Evolutionary conservation across 208 protist genomes (phyloP).

Genomic region (Leishmania turanica): DNA sequence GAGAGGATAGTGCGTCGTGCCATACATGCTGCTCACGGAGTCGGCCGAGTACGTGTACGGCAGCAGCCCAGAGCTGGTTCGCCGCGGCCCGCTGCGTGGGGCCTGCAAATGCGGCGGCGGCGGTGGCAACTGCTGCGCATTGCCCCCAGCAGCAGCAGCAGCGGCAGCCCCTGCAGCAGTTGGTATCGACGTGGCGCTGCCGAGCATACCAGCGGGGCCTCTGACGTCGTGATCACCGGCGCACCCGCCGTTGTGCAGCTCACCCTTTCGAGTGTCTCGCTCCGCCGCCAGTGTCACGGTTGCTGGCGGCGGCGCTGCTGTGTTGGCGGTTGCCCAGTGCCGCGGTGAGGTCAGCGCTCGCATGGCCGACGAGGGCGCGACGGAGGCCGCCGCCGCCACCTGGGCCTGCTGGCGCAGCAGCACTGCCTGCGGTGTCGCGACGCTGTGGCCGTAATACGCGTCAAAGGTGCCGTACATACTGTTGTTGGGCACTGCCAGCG

Average conservation of each 20-base stretch:
- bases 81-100: slow-evolving; percentile 11
- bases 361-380: slow-evolving; percentile 1
- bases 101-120: not conserved
- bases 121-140: not conserved
- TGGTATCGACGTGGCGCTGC: not conserved
- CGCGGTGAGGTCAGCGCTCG: slow-evolving; percentile 9
- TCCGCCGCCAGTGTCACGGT: not conserved
- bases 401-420: slow-evolving; percentile 43
- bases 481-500: slow-evolving; percentile 33
- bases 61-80: slow-evolving; percentile 26
- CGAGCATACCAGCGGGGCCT: not conserved
- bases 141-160: not conserved
- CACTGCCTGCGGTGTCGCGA: slow-evolving; percentile 37
- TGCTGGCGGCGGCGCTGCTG: not conserved
- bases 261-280: not conserved
- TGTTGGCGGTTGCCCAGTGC: not conserved
- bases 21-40: slow-evolving; percentile 43
- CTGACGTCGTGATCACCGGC: not conserved
- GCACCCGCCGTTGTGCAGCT: not conserved
- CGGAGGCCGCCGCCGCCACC: slow-evolving; percentile 4
- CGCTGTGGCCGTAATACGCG: slow-evolving; percentile 46
- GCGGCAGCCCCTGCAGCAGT: not conserved
- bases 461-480: slow-evolving; percentile 63
- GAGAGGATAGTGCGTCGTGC: slow-evolving; percentile 48
- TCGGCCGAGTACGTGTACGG: slow-evolving; percentile 46